These are phyloP conservation scores for Colletotrichum sp. DNA, from an alignment of 2,329 filamentous ascomycete species.

Conservation along the genomic window DNA sequence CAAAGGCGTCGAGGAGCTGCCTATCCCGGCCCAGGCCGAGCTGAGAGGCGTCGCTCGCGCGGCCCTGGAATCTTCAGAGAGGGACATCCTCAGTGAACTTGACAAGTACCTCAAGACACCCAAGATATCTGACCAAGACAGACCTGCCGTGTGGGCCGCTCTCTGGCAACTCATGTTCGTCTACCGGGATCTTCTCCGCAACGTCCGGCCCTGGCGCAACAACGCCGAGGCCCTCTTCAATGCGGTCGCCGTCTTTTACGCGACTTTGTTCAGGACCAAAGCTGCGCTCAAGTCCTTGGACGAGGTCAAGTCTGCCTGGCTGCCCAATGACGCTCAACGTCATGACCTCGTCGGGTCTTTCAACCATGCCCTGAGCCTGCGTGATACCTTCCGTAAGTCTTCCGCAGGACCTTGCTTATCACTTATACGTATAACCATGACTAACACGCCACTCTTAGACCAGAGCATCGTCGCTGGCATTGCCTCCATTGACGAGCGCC, in stretches of 20 bases:
- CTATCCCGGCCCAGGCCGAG: conserved; percentile 43
- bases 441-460: not conserved
- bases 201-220: not conserved
- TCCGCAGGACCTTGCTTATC: not conserved
- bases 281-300: conserved; percentile 14
- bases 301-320: not conserved
- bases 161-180: conserved; percentile 55
- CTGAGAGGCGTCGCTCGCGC: conserved; percentile 43
- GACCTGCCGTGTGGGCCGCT: conserved; percentile 49
- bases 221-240: conserved; percentile 14
- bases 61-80: conserved; percentile 40
- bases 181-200: conserved; percentile 45
- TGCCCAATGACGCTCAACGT: not conserved
- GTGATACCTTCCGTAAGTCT: conserved; percentile 39
- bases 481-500: not conserved
- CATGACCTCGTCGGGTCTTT: not conserved
- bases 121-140: conserved; percentile 31
- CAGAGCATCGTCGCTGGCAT: not conserved
- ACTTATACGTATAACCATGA: not conserved
- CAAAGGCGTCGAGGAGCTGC: conserved; percentile 25
- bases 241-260: conserved; percentile 25
- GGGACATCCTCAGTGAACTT: conserved; percentile 43
- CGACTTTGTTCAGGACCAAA: conserved; percentile 22
- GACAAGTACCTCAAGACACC: conserved; percentile 36
- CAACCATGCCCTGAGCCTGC: conserved; percentile 16